Evolutionary conservation across 1,284 basidiomycete genomes (phyloP), one percentile per base, ranked within the genome.

Genomic region (Ustilago crameri): DNA sequence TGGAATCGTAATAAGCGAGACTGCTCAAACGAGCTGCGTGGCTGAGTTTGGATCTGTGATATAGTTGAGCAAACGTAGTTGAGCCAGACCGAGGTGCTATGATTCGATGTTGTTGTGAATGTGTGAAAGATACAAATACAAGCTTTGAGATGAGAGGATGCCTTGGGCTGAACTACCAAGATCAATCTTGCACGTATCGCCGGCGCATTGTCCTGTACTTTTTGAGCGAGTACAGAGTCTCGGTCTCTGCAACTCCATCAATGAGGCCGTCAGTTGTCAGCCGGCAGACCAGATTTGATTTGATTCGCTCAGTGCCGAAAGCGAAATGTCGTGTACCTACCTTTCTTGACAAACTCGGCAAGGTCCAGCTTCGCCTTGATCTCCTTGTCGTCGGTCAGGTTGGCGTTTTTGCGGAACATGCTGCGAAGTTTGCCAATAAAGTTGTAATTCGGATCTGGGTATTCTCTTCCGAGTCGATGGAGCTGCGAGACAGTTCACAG

Each of bases 381-480:
- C 61, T 82, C 78, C 24, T 70, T 72, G 12, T 76, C 63, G 59
- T 82, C 80, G 8, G 79, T 82, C 22, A 81, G 47, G 34, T 78
- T 60, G 0, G 80, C 81, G 44, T 80, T 78, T 23, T 56, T 67
- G 10, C 66, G 63, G 53, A 74, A 81, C 61, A 75, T 75, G 46
- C 65, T 51, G 9, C 74, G 73, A 9, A 82, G 72, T 63, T 82
- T 82, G 32, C 73, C 77, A 7, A 82, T 40, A 45, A 82, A 82
- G 57, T 77, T 64, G 61, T 78, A 82, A n/a, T 73, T 76, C 2
- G 81, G 80, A 48, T 82, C 80, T 20, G 81, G 81, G 30, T 82
- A 82, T 3, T 81, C 80, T 32, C 81, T 46, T n/a, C 81, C 81
- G 10, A 82, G 57, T 10, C 81, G 74, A 50, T 82, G 81, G 9